These are phyloP conservation scores for Sanghuangporus weigelae DNA, from an alignment of 1,284 basidiomycete genomes.

Conservation along the genomic window DNA sequence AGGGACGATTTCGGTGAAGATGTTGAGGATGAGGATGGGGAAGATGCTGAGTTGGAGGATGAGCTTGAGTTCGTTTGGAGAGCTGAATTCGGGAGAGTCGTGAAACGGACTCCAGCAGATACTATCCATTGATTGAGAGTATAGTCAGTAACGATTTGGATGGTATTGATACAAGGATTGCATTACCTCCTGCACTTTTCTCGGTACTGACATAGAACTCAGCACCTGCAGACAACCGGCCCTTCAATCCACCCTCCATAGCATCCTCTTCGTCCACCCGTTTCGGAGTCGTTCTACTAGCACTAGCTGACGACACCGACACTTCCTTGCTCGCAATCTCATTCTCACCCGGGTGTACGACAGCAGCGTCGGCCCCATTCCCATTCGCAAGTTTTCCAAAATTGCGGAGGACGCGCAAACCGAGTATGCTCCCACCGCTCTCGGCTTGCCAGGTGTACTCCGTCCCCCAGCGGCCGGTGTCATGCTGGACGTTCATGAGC, in stretches of 20 bases:
- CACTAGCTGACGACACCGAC: slow-evolving; percentile 1
- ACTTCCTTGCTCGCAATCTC: slow-evolving; percentile 18
- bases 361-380: slow-evolving; percentile 31
- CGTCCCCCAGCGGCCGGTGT: slow-evolving; percentile 87
- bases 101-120: slow-evolving; percentile 90
- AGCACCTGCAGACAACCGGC: slow-evolving; percentile 87
- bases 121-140: slow-evolving; percentile 41
- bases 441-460: slow-evolving; percentile 95
- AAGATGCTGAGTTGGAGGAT: slow-evolving; percentile 33
- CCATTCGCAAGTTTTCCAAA: slow-evolving; percentile 62
- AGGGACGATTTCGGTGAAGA: slow-evolving; percentile 33
- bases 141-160: slow-evolving; percentile 3
- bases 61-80: slow-evolving; percentile 26
- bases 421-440: slow-evolving; percentile 79
- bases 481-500: slow-evolving; percentile 87
- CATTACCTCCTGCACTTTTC: slow-evolving; percentile 81
- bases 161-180: background rate
- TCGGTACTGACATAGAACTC: slow-evolving; percentile 94
- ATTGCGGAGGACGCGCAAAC: slow-evolving; percentile 86
- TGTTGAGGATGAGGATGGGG: slow-evolving; percentile 30
- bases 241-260: slow-evolving; percentile 84
- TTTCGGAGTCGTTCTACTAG: slow-evolving; percentile 36
- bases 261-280: slow-evolving; percentile 88
- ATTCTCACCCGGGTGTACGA: slow-evolving; percentile 20
- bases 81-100: slow-evolving; percentile 68